A percentile compares a stretch with the other conserved stretches of the same genome.
Evolutionary conservation across 2,329 filamentous ascomycete genomes (phyloP).

Genomic region (Coniochaeta sp.): DNA sequence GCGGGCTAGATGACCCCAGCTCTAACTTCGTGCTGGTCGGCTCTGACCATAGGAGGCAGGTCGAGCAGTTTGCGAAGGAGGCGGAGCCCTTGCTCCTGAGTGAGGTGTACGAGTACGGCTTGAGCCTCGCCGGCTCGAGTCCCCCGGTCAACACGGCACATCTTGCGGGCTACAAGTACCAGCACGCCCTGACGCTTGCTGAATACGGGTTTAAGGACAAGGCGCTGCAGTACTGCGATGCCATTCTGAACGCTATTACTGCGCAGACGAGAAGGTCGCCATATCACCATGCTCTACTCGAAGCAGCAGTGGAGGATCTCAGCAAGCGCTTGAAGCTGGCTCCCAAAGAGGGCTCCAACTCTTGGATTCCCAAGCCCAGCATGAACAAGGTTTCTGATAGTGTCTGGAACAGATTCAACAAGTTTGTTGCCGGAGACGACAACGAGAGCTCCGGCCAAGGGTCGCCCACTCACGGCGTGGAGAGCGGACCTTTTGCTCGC

Average conservation of each 20-base stretch:
- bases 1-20: slow-evolving; percentile 74
- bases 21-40: slow-evolving; percentile 79
- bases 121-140: slow-evolving; percentile 57
- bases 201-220: slow-evolving; percentile 77
- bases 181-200: slow-evolving; percentile 76
- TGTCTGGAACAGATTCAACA: slow-evolving; percentile 89
- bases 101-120: slow-evolving; percentile 88
- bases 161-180: slow-evolving; percentile 82
- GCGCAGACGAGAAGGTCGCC: slow-evolving; percentile 76
- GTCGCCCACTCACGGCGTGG: slow-evolving; percentile 49
- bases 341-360: slow-evolving; percentile 71
- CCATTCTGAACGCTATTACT: slow-evolving; percentile 67
- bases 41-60: slow-evolving; percentile 67
- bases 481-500: slow-evolving; percentile 74
- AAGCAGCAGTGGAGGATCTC: slow-evolving; percentile 75
- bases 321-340: slow-evolving; percentile 76
- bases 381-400: slow-evolving; percentile 93
- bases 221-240: slow-evolving; percentile 86
- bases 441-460: slow-evolving; percentile 55
- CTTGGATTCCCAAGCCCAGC: slow-evolving; percentile 91
- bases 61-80: slow-evolving; percentile 69
- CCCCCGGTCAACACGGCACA: slow-evolving; percentile 62
- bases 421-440: slow-evolving; percentile 91
- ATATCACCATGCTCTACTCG: slow-evolving; percentile 74
- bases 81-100: slow-evolving; percentile 87